Base-by-base conservation (phyloP, 768 basidiomycete genomes). In the Calocybe indica region DNA sequence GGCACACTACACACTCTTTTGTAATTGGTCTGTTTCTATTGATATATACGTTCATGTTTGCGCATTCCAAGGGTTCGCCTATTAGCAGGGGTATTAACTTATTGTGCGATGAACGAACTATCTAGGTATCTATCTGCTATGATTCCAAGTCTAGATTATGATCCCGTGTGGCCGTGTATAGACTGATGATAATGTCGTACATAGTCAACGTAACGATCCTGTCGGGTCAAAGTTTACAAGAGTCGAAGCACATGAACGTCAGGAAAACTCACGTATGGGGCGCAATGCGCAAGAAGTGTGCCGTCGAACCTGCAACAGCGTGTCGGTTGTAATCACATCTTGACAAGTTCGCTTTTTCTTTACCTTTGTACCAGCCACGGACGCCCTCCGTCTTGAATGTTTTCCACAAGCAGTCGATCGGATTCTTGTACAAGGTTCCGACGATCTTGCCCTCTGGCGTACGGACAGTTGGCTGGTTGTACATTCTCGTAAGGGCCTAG, bases 401-500 rank as follows among this genome's bases (percentile, higher is more conserved):
- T 73, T 96, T 97, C 90, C 88, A 95, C 43, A 99, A 71, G 68
- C 95, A 97, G 57, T 97, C 93, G 57, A 97, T 83, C 3, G 94
- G 94, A 59, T 88, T 93, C 63, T 78, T 88, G 68, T 98, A 96
- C 13, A 94, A 67, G 1, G 80, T 70, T 9, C 92, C 94, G 52
- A 80, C 77, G 29, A 79, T 61, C 55, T 71, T 82, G 32, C 92
- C 92, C 55, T 86, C 75, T 2, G 86, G 82, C 34, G 82, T 74
- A 39, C 69, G 69, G 55, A 73, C 73, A 0, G 91, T 92, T 7
- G 91, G 88, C 72, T 95, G 96, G 60, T 97, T 97, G 65, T 98
- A 99, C 78, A 98, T 83, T 48, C 96, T 78, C 6, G 96, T 98
- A 42, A 98, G 66, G 43, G 89, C 86, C 81, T 90, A 57, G 12